A percentile compares a stretch with the other conserved stretches of the same genome.
phyloP scores from a whole-genome alignment of 1,284 basidiomycete species.

The Trametes sp. region DNA sequence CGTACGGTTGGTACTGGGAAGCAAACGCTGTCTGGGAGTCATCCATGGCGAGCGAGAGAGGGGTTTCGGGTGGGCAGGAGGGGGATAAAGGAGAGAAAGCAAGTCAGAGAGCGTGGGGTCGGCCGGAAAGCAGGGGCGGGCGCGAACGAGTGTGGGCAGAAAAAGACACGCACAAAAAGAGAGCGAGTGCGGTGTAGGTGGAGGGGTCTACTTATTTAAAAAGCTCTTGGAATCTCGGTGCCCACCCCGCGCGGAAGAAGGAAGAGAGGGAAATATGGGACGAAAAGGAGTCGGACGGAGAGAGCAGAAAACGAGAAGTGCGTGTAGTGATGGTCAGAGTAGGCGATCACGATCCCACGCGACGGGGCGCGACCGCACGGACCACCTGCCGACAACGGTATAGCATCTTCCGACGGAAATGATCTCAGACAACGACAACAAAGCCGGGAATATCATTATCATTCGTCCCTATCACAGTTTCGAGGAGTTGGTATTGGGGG shows the following conservation, averaged over 20 bases:
- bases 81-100: slow-evolving; percentile 48
- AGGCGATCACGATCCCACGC: slow-evolving; percentile 32
- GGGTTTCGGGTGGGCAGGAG: slow-evolving; percentile 42
- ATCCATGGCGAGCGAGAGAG: slow-evolving; percentile 61
- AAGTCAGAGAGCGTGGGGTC: slow-evolving; percentile 48
- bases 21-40: slow-evolving; percentile 75
- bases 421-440: slow-evolving; percentile 11
- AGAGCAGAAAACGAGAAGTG: slow-evolving; percentile 22
- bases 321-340: slow-evolving; percentile 4
- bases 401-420: slow-evolving; percentile 17
- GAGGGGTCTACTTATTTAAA: slow-evolving; percentile 47
- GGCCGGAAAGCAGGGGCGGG: slow-evolving; percentile 43
- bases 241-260: slow-evolving; percentile 43
- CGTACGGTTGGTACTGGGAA: slow-evolving; percentile 68
- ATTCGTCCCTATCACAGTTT: slow-evolving; percentile 11
- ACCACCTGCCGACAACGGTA: slow-evolving; percentile 28
- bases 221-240: slow-evolving; percentile 47
- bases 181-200: slow-evolving; percentile 39
- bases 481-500: not conserved
- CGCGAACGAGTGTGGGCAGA: slow-evolving; percentile 50
- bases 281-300: slow-evolving; percentile 29
- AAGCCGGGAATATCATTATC: slow-evolving; percentile 3
- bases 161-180: slow-evolving; percentile 63
- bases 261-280: slow-evolving; percentile 36
- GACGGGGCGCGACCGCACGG: slow-evolving; percentile 35